These are phyloP conservation scores for Tricholoma saponaceum DNA, from an alignment of 768 basidiomycete genomes.

Conservation along the genomic window DNA sequence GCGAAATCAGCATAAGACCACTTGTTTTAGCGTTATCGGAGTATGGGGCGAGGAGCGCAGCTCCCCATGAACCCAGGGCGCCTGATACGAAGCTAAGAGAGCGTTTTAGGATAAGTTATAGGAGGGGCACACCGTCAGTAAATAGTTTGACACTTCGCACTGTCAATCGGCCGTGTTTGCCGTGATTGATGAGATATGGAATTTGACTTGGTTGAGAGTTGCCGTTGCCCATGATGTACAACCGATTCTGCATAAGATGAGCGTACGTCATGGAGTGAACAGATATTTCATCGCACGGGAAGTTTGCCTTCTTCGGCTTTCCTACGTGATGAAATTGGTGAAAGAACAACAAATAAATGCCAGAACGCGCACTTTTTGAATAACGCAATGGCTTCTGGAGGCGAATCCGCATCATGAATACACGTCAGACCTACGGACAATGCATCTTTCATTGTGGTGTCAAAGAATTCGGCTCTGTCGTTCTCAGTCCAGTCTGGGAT, in stretches of 20 bases:
- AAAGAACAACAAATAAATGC: not conserved
- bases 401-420: slow-evolving; percentile 77
- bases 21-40: slow-evolving; percentile 67
- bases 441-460: slow-evolving; percentile 63
- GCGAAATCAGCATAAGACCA: slow-evolving; percentile 64
- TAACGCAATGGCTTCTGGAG: slow-evolving; percentile 51
- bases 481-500: slow-evolving; percentile 60
- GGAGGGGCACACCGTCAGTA: slow-evolving; percentile 54
- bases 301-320: slow-evolving; percentile 64
- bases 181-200: slow-evolving; percentile 56
- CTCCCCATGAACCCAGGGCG: slow-evolving; percentile 90
- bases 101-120: not conserved
- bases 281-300: slow-evolving; percentile 44
- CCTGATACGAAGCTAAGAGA: slow-evolving; percentile 34
- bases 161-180: slow-evolving; percentile 48
- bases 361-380: slow-evolving; percentile 50
- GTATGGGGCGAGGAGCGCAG: slow-evolving; percentile 84
- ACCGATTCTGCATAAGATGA: slow-evolving; percentile 39
- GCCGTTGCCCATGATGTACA: slow-evolving; percentile 58
- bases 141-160: slow-evolving; percentile 71
- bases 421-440: slow-evolving; percentile 78
- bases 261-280: not conserved
- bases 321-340: slow-evolving; percentile 31
- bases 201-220: slow-evolving; percentile 47
- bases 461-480: slow-evolving; percentile 54